phyloP scores from a whole-genome alignment of 202 grass and related monocot species.

The Digitaria exilis region DNA sequence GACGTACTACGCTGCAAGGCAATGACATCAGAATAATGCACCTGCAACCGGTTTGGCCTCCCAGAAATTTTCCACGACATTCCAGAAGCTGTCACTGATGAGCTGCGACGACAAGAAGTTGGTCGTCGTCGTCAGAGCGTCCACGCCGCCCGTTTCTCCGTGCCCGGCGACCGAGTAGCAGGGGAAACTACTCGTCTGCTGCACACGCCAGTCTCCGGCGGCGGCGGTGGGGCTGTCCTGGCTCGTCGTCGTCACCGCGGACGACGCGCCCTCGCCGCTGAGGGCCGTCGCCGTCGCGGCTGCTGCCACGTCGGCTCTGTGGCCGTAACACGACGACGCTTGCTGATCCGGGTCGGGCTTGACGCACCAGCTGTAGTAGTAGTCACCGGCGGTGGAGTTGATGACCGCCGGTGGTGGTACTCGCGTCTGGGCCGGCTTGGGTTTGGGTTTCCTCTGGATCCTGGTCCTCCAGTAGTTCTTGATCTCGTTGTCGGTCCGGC shows the following conservation, averaged over 20 bases:
- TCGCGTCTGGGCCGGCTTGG: too few species aligned
- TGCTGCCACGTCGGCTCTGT: background rate
- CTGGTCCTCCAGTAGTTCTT: conserved; percentile 76
- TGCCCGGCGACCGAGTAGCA: background rate
- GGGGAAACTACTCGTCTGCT: conserved; percentile 11
- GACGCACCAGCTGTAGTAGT: background rate
- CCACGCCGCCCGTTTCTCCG: background rate
- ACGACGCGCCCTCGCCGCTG: background rate
- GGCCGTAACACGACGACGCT: background rate
- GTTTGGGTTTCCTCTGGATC: conserved; percentile 62
- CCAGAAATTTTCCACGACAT: conserved; percentile 41
- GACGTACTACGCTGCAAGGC: too few species aligned
- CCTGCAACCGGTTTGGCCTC: conserved; percentile 17
- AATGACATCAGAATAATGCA: conserved; percentile 26
- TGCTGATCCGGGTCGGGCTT: background rate
- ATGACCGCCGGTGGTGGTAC: background rate
- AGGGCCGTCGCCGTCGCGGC: background rate
- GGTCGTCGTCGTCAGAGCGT: background rate
- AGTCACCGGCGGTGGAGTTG: background rate
- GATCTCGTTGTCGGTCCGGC: conserved; percentile 71
- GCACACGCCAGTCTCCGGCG: background rate
- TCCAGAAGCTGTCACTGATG: conserved; percentile 48
- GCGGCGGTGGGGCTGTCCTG: background rate
- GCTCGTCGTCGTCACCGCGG: background rate
- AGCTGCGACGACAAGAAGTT: conserved; percentile 20